Evolutionary conservation across 2,329 filamentous ascomycete species (phyloP).

Genomic region (Penicillium sp.): DNA sequence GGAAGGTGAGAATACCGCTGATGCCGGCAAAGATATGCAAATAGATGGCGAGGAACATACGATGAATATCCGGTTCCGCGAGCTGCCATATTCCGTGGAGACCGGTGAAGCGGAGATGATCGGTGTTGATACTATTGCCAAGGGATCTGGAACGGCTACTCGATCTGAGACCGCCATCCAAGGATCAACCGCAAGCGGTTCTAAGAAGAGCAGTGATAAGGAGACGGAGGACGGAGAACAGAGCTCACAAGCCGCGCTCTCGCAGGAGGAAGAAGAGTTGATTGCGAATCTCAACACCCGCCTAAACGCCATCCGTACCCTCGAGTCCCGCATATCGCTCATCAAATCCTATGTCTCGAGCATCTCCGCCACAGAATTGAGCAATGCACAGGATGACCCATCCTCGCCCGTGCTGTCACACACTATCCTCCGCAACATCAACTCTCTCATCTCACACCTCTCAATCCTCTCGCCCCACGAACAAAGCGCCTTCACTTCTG

Average conservation of each 20-base stretch:
- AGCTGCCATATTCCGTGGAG: slow-evolving; percentile 83
- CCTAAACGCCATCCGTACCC: slow-evolving; percentile 89
- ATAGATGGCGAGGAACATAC: slow-evolving; percentile 65
- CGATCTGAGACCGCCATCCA: slow-evolving; percentile 45
- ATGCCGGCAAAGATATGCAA: slow-evolving; percentile 63
- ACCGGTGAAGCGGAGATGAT: slow-evolving; percentile 98
- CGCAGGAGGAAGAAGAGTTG: slow-evolving; percentile 64
- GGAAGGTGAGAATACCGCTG: slow-evolving; percentile 63
- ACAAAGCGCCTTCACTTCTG: slow-evolving; percentile 62
- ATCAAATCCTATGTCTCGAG: slow-evolving; percentile 73
- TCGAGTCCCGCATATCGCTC: slow-evolving; percentile 72
- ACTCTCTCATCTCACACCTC: slow-evolving; percentile 78
- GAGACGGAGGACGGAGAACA: slow-evolving; percentile 8
- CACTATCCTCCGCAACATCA: slow-evolving; percentile 80
- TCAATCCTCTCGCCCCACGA: slow-evolving; percentile 76
- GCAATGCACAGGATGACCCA: slow-evolving; percentile 28
- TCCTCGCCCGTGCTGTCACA: slow-evolving; percentile 61
- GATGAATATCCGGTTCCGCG: slow-evolving; percentile 70
- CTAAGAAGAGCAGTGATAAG: slow-evolving; percentile 15
- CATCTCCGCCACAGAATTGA: slow-evolving; percentile 62
- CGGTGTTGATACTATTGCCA: slow-evolving; percentile 87
- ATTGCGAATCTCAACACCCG: slow-evolving; percentile 75
- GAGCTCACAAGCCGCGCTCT: slow-evolving; percentile 41
- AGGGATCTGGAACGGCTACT: slow-evolving; percentile 77
- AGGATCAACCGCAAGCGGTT: slow-evolving; percentile 8